Conservation (phyloP, 2,329 filamentous ascomycete genomes). For the Tolypocladium album region DNA sequence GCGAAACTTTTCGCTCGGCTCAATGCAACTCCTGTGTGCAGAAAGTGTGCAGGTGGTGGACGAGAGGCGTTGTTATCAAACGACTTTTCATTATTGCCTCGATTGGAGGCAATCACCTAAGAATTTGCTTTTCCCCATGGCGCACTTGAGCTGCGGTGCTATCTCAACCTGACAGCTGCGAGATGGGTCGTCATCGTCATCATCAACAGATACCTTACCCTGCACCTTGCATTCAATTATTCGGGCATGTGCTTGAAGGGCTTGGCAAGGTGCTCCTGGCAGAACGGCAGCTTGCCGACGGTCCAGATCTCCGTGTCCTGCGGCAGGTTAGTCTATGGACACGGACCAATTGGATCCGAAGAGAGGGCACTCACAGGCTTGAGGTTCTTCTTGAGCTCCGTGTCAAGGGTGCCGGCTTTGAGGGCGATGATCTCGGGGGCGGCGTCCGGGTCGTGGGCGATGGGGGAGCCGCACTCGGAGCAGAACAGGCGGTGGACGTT, state of each 20-base stretch:
- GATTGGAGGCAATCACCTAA: neutral
- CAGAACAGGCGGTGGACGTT: slow-evolving; percentile 59
- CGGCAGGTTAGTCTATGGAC: slow-evolving; percentile 1
- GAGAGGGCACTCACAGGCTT: slow-evolving; percentile 43
- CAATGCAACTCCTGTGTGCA: neutral
- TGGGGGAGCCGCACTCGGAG: slow-evolving; percentile 57
- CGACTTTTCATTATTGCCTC: neutral
- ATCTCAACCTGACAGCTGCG: neutral
- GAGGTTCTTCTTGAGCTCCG: slow-evolving; percentile 55
- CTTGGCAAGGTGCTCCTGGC: slow-evolving; percentile 53
- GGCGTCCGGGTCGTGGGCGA: slow-evolving; percentile 60
- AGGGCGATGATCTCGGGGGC: slow-evolving; percentile 59
- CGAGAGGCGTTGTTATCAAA: neutral
- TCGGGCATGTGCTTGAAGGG: slow-evolving; percentile 54
- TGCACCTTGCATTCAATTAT: slow-evolving; percentile 18
- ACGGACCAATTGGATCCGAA: neutral
- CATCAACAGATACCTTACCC: neutral
- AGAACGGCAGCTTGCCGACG: slow-evolving; percentile 57
- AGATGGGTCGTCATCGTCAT: neutral
- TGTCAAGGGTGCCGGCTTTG: slow-evolving; percentile 55
- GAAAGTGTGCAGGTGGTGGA: neutral
- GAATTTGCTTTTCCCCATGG: neutral
- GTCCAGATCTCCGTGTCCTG: slow-evolving; percentile 62
- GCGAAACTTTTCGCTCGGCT: neutral
- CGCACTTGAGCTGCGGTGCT: neutral